These are phyloP conservation scores for Termitomyces sp. DNA, from an alignment of 768 basidiomycete species.

Conservation along the genomic window DNA sequence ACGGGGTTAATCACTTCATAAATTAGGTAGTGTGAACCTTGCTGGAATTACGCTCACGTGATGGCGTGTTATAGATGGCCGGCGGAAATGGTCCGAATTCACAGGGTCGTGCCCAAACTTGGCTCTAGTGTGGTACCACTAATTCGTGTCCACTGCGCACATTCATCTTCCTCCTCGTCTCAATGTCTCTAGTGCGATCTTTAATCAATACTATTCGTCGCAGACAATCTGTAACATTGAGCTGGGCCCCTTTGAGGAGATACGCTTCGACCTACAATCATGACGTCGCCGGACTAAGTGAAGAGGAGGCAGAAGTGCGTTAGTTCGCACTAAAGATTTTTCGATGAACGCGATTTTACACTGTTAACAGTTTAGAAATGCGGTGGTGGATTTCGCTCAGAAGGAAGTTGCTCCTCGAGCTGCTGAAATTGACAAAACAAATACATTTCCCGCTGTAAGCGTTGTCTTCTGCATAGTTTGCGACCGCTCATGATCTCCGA, in stretches of 20 bases:
- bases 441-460: constrained; percentile 71
- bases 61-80: not conserved
- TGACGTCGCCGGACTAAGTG: constrained; percentile 70
- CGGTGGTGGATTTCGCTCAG: constrained; percentile 73
- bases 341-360: not conserved
- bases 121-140: not conserved
- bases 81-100: constrained; percentile 17
- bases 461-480: not conserved
- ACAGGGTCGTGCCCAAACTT: not conserved
- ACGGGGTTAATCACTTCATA: too few relatives aligned
- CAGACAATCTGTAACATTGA: not conserved
- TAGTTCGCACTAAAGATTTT: not conserved
- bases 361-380: constrained; percentile 64
- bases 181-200: constrained; percentile 11
- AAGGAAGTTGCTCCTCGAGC: constrained; percentile 84
- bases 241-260: constrained; percentile 17
- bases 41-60: not conserved
- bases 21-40: too few relatives aligned
- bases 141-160: not conserved
- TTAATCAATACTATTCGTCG: constrained; percentile 1
- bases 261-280: constrained; percentile 61
- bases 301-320: constrained; percentile 73
- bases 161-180: not conserved
- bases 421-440: constrained; percentile 79
- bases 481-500: constrained; percentile 3